Percentiles rank a stretch among this genome's conserved stretches.
Conservation (phyloP, 179 eudicot genomes). For the Silene noctiflora region DNA sequence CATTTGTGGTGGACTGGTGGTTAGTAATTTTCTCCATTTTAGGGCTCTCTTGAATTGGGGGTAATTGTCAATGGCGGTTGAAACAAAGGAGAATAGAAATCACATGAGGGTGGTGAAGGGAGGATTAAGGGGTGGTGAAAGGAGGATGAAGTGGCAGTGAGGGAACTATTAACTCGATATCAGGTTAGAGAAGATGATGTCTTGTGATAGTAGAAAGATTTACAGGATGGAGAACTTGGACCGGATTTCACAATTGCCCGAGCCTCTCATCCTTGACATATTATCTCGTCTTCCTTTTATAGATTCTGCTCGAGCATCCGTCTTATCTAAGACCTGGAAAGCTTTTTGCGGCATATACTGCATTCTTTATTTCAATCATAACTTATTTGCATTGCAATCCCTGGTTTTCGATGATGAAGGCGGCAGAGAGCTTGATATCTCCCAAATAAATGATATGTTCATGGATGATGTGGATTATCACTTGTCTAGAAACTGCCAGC, state of each 20-base stretch:
- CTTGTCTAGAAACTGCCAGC: neutral
- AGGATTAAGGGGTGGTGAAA: too few species aligned
- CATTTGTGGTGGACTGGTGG: too few species aligned
- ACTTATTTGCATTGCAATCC: constrained; percentile 1
- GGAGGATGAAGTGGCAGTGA: too few species aligned
- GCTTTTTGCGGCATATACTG: neutral
- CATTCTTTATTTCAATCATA: constrained; percentile 9
- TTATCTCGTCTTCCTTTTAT: neutral
- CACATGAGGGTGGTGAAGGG: too few species aligned
- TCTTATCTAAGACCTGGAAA: constrained; percentile 15
- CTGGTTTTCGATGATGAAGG: neutral
- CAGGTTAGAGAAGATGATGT: neutral
- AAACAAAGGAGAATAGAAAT: too few species aligned
- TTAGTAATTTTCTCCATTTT: too few species aligned
- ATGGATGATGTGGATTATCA: constrained; percentile 9
- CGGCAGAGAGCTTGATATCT: neutral
- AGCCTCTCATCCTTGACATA: neutral
- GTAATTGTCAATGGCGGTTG: too few species aligned
- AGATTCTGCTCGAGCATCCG: constrained; percentile 13
- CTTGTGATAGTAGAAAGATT: neutral
- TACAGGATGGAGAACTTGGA: neutral
- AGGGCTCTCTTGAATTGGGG: too few species aligned
- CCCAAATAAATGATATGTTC: constrained; percentile 6
- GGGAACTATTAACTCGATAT: too few species aligned
- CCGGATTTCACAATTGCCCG: constrained; percentile 17